These are phyloP conservation scores for Beauveria varroae DNA, from an alignment of 2,329 filamentous ascomycete genomes.

Conservation along the genomic window DNA sequence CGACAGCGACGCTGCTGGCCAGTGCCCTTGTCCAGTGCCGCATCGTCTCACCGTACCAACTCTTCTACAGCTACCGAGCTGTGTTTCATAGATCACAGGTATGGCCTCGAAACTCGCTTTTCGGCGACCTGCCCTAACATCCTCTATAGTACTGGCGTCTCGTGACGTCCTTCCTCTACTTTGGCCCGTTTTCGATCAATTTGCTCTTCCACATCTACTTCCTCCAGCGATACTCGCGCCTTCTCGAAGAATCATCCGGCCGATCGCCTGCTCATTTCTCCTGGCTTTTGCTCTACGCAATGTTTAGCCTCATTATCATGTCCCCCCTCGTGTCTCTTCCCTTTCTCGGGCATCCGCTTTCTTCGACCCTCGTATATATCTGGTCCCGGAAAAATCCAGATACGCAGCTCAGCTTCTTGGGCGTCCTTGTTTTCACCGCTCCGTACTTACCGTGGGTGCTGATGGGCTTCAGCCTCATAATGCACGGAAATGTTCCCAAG, in stretches of 20 bases:
- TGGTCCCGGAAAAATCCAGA: conserved; percentile 95
- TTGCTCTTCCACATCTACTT: conserved; percentile 98
- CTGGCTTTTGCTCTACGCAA: conserved; percentile 86
- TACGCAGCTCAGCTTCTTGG: conserved; percentile 80
- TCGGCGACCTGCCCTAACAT: conserved; percentile 11
- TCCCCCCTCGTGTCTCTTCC: conserved; percentile 86
- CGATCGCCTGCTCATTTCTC: conserved; percentile 88
- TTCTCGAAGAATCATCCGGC: conserved; percentile 91
- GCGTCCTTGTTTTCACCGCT: conserved; percentile 82
- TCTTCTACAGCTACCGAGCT: conserved; percentile 92
- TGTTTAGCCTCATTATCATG: conserved; percentile 67
- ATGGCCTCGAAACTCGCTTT: conserved; percentile 13
- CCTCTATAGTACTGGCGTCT: conserved; percentile 82
- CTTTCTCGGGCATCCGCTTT: conserved; percentile 89
- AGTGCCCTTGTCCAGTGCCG: conserved; percentile 90
- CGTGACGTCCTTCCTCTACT: conserved; percentile 95
- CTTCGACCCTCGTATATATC: conserved; percentile 92
- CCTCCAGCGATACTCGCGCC: conserved; percentile 88
- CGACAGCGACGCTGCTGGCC: conserved; percentile 79
- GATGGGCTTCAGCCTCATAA: conserved; percentile 84
- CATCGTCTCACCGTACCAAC: conserved; percentile 84
- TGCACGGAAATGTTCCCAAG: conserved; percentile 84
- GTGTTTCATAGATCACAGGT: conserved; percentile 92
- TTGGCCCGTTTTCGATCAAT: conserved; percentile 88
- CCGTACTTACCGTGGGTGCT: conserved; percentile 95